Base-by-base conservation (phyloP, 2,329 filamentous ascomycete species). In the Neurospora sp. region DNA sequence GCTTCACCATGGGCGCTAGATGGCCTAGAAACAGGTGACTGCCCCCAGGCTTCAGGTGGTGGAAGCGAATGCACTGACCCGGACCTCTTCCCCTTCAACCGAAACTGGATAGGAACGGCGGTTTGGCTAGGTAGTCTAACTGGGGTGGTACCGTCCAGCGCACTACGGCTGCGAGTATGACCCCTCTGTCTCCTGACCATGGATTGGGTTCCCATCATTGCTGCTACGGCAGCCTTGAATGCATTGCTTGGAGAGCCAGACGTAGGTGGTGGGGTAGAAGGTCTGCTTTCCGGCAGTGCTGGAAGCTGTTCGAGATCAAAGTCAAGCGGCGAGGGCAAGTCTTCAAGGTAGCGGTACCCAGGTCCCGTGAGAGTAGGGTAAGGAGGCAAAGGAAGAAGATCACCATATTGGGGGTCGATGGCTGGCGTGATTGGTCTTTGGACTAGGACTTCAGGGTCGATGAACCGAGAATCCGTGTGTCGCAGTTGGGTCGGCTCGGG, bases 341-440 rank as follows among this genome's bases (percentile, higher is more conserved):
- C 52, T 62, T 76, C 71, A 66, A 74, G 70, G 69, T 77, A 76
- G 36, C 85, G 86, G 68, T 85, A 85, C 52, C 81, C 81, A 70
- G 87, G 84, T 72, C 83, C 82, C 76, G 87, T 89, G 39, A 62
- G 28, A 62, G 52, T 62, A 62, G 52, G 52, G 15, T 62, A 62
- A 17, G 88, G 88, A 68, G 88, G 88, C 46, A 91, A 80, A 43
- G 87, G 87, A 70, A 91, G 83, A 67, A 90, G 80, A 76, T 91
- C 88, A 72, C 87, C 86, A 79, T 88, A 88, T 73, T 87, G 84
- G 46, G 88, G 88, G 76, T 91, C 88, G 75, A 90, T 89, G 73
- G 88, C 87, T 73, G 87, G 87, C 77, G 88, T 88, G 79, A 90
- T 85, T 72, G 82, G 81, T 72, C 87, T 82, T 70, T 84, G 81